Evolutionary conservation across 257 asterid genomes (phyloP), one percentile per base, ranked within the genome.

Genomic region (Nicotiana paniculata): DNA sequence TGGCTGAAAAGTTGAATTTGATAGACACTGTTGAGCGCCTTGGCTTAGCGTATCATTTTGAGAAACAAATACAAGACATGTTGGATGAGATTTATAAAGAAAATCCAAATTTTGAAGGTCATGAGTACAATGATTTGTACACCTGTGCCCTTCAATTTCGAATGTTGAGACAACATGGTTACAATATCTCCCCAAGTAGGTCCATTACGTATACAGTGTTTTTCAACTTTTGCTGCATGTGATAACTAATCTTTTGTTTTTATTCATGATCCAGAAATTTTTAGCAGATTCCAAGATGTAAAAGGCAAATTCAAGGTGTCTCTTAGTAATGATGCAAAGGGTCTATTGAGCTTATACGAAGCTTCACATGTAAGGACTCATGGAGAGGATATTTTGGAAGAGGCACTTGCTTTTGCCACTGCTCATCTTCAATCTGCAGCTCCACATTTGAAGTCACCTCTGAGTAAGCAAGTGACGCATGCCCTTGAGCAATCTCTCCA

Each of bases 111-210:
- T 30, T 53, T 15, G 79, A 69, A 6, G 57, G 64, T 5, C 58
- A 70, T 12, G 12, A 76, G 7, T 68, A 53, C 77, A 11, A 64
- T 13, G 82, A 86, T 79, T 76, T 85, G 15, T 61, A 57, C 48
- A 79, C 68, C 9, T 66, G 46, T 33, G 81, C 89, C 5, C 86
- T 86, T 28, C 87, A 83, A 24, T 87, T 86, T 67, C 86, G 89
- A 53, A 16, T 86, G n/a, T 55, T 88, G 3, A 88, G 92, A 51
- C 89, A 88, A 63, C 93, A 88, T 39, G 91, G 91, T 5, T 75
- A 72, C 77, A 67, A 53, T 65, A 80, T 87, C 37, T 84, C 90
- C 16, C 61, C 86, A 9, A 89, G 91, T 89, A 88, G 0, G 77
- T 37, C 3, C 5, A 26, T 51, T 30, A 2, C 1, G 5, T 13